Percentiles rank a stretch among this genome's conserved stretches.
These are phyloP conservation scores for Trametes punicea DNA, from an alignment of 768 basidiomycete genomes.

Conservation along the genomic window DNA sequence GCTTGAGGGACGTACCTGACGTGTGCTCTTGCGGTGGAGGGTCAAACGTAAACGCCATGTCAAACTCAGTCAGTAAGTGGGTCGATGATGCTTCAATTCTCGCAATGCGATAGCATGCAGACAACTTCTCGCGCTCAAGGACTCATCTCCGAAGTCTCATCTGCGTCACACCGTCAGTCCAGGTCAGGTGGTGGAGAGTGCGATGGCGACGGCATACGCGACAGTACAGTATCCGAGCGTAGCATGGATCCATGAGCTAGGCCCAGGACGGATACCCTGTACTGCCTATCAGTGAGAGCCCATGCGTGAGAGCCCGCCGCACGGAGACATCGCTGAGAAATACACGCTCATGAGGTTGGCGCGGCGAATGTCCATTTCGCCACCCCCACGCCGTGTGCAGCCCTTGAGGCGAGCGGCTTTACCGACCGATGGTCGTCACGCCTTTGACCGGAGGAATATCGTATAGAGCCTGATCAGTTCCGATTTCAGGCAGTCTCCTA, in stretches of 20 bases:
- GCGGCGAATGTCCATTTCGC: slow-evolving; percentile 57
- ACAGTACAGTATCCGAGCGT: slow-evolving; percentile 50
- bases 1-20: too few species aligned
- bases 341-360: slow-evolving; percentile 60
- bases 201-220: slow-evolving; percentile 69
- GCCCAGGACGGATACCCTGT: slow-evolving; percentile 42
- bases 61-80: too few species aligned
- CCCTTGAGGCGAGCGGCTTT: slow-evolving; percentile 51
- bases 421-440: slow-evolving; percentile 53
- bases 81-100: too few species aligned
- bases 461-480: slow-evolving; percentile 70
- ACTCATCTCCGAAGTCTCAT: too few species aligned
- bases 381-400: slow-evolving; percentile 56
- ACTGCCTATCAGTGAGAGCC: too few species aligned
- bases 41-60: too few species aligned
- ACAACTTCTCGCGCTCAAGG: too few species aligned
- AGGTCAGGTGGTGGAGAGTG: slow-evolving; percentile 64
- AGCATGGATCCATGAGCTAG: slow-evolving; percentile 44
- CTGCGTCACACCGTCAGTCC: slow-evolving; percentile 48
- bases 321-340: too few species aligned
- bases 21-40: too few species aligned
- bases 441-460: slow-evolving; percentile 49
- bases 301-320: too few species aligned
- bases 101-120: too few species aligned
- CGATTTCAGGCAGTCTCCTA: slow-evolving; percentile 68